Evolutionary conservation across 768 basidiomycete genomes (phyloP).

Genomic region (Boletus sp.): DNA sequence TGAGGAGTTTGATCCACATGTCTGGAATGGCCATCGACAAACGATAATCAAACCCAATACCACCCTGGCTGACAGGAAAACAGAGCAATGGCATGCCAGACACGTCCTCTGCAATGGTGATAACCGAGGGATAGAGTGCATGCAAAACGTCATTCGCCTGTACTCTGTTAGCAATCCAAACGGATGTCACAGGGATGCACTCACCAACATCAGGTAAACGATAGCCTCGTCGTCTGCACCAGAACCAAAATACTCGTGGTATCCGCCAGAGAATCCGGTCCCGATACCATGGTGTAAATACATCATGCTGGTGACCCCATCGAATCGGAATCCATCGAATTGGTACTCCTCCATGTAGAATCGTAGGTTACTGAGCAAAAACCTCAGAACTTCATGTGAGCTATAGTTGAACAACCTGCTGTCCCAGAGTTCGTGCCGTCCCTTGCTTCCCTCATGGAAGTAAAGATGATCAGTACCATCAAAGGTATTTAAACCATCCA

Average conservation of each 20-base stretch:
- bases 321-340: constrained; percentile 98
- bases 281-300: constrained; percentile 98
- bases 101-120: constrained; percentile 98
- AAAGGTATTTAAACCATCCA: constrained; percentile 93
- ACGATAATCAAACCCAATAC: constrained; percentile 96
- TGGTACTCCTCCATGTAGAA: constrained; percentile 94
- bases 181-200: constrained; percentile 27
- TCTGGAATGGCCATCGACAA: constrained; percentile 98
- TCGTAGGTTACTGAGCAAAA: constrained; percentile 91
- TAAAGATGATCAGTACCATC: constrained; percentile 98
- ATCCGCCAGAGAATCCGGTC: constrained; percentile 94
- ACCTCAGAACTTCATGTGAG: constrained; percentile 89
- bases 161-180: constrained; percentile 6
- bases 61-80: constrained; percentile 72
- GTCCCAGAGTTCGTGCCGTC: constrained; percentile 96
- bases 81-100: constrained; percentile 98
- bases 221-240: constrained; percentile 84
- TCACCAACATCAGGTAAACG: constrained; percentile 93
- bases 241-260: constrained; percentile 96
- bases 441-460: constrained; percentile 92
- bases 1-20: constrained; percentile 99
- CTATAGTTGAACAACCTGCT: constrained; percentile 97
- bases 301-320: constrained; percentile 99
- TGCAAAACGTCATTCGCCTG: constrained; percentile 94
- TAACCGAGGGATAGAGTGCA: constrained; percentile 67